Percentiles rank a stretch among this genome's conserved stretches.
phyloP scores from a whole-genome alignment of 1,284 basidiomycete genomes.

The Malassezia japonica region DNA sequence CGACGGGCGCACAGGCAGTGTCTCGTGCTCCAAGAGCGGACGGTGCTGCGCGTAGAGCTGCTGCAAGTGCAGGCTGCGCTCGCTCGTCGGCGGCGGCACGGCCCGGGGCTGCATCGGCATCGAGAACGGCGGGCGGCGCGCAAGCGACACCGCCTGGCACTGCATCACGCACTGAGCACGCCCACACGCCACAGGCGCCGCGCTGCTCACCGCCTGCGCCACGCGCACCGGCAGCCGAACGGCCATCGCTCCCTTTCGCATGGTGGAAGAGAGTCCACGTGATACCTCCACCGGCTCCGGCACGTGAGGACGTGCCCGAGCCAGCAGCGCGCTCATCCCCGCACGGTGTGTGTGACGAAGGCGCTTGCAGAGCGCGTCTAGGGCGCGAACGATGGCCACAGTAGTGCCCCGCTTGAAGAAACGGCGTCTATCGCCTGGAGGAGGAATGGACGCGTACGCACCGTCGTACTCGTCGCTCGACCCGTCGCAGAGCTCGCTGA shows the following conservation, averaged over 20 bases:
- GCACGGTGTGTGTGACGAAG: no score
- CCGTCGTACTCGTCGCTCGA: no score
- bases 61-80: slow-evolving; percentile 12
- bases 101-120: neutral
- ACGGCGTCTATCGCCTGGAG: slow-evolving; percentile 8
- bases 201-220: neutral
- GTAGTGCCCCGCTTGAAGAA: slow-evolving; percentile 18
- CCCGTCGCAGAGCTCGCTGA: neutral
- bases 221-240: neutral
- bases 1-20: slow-evolving; percentile 8
- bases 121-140: neutral
- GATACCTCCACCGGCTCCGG: no score
- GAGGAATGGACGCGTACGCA: no score
- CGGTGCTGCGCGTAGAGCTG: slow-evolving; percentile 16
- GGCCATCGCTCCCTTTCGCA: slow-evolving; percentile 1
- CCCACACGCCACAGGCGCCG: no score
- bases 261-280: neutral
- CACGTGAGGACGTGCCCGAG: neutral
- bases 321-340: neutral
- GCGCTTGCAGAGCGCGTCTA: no score
- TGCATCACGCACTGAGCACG: no score
- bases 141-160: neutral
- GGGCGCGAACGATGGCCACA: slow-evolving; percentile 14
- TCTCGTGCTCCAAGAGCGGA: slow-evolving; percentile 16
- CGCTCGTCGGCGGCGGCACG: slow-evolving; percentile 15